Evolutionary conservation across 202 grass and related monocot species (phyloP), one percentile per base, ranked within the genome.

Genomic region (Eragrostis tef): DNA sequence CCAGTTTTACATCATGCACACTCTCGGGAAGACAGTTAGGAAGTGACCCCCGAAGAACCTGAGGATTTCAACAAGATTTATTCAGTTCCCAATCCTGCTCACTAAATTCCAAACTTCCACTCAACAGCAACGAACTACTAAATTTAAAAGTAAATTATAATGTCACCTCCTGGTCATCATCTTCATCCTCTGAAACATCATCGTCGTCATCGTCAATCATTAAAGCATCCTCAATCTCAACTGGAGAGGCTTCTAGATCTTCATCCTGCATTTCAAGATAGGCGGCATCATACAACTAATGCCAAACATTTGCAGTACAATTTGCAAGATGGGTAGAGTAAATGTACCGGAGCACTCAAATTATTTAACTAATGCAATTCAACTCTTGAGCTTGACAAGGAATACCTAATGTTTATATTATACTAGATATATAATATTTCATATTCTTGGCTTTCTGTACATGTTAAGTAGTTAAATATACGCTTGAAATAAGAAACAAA

Each of bases 1-100:
- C 91, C 61, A 97, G 74, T 88, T 94, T 88, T n/a, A 97, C 94
- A 51, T 97, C 94, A 71, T 94, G 94, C 72, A 97, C 94, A 64
- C 83, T 80, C 6, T 94, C 91, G 52, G 85, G 83, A 76, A 77
- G 78, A 84, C 91, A 87, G 6, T 80, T 48, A 52, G 94, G 91
- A 88, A 92, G 91, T 72, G 90, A 89, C 21, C 89, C 86, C 52
- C 36, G 79, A 42, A 93, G 78, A 79, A 91, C 89, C 94, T 97
- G 83, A 86, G 42, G 24, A 73, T 66, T 67, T 48, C 21, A 82
- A 34, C 51, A 78, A 86, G 53, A 36, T 31, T 42, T 7, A 50
- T 26, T 68, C 54, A 73, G 58, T 80, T 59, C 27, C 29, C 51
- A 45, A 59, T 57, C 7, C 77, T 83, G 60, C 22, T 41, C 42